A percentile compares a stretch with the other conserved stretches of the same genome.
phyloP scores from a whole-genome alignment of 192 early-diverging fungal genomes.

The Coemansia asiatica region DNA sequence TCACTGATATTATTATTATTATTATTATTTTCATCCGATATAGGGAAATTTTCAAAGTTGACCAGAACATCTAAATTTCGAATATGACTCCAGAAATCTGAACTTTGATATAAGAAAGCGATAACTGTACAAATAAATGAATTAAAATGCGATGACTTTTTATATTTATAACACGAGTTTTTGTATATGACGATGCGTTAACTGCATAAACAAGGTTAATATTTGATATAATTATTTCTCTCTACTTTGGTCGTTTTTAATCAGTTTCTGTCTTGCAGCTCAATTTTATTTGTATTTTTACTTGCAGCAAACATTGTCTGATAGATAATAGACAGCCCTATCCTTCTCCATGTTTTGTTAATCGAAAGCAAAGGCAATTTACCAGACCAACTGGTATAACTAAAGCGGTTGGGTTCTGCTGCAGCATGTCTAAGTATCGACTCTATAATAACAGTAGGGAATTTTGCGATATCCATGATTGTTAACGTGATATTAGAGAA shows the following conservation, averaged over 20 bases:
- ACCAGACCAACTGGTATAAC: neutral
- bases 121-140: neutral
- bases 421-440: neutral
- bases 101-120: neutral
- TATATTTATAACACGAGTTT: neutral
- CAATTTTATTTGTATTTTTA: neutral
- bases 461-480: neutral
- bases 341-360: neutral
- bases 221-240: neutral
- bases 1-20: no score
- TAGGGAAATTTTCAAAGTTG: no score
- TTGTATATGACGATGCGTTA: neutral
- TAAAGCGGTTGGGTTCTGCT: neutral
- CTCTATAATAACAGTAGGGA: neutral
- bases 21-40: no score
- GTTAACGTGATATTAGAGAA: neutral
- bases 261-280: neutral
- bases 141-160: neutral
- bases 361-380: neutral
- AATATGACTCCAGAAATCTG: no score
- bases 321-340: conserved; percentile 1
- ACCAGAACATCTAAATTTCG: no score
- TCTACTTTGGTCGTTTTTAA: neutral
- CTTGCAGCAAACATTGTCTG: neutral
- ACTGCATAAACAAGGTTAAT: neutral